phyloP scores from a whole-genome alignment of 768 basidiomycete species.

The Arthromyces matolae region DNA sequence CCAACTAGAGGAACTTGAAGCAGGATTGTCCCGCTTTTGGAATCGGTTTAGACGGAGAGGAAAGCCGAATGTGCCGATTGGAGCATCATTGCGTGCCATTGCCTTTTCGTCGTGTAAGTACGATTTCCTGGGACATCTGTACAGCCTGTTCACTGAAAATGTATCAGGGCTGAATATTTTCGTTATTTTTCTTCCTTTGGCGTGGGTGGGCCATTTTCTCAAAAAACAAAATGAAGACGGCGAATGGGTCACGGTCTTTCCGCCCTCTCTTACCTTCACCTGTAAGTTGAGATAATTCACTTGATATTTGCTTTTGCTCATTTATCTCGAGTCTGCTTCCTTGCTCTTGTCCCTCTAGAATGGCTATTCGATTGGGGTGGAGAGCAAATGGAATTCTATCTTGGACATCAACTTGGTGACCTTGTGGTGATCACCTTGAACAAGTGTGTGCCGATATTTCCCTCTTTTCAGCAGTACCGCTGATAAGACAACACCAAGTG shows the following conservation, averaged over 20 bases:
- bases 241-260: slow-evolving; percentile 24
- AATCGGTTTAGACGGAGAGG: slow-evolving; percentile 45
- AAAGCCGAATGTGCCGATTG: slow-evolving; percentile 39
- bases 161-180: slow-evolving; percentile 55
- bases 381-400: slow-evolving; percentile 52
- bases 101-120: slow-evolving; percentile 48
- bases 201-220: slow-evolving; percentile 56
- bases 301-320: no score
- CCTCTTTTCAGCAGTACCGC: not conserved
- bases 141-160: not conserved
- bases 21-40: slow-evolving; percentile 32
- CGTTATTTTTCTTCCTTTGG: slow-evolving; percentile 52
- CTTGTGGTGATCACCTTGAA: slow-evolving; percentile 38
- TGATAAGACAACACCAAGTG: slow-evolving; percentile 30
- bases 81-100: slow-evolving; percentile 43
- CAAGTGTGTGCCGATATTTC: slow-evolving; percentile 15
- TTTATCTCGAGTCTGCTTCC: slow-evolving; percentile 50
- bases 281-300: slow-evolving; percentile 9
- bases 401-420: slow-evolving; percentile 63
- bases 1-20: slow-evolving; percentile 11
- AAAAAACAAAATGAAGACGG: slow-evolving; percentile 4
- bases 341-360: slow-evolving; percentile 65
- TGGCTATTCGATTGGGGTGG: slow-evolving; percentile 64
- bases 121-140: not conserved
- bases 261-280: slow-evolving; percentile 37